Percentiles rank a stretch among this genome's conserved stretches.
Conservation (phyloP, 345 rosid species). For the Syzygium grande region DNA sequence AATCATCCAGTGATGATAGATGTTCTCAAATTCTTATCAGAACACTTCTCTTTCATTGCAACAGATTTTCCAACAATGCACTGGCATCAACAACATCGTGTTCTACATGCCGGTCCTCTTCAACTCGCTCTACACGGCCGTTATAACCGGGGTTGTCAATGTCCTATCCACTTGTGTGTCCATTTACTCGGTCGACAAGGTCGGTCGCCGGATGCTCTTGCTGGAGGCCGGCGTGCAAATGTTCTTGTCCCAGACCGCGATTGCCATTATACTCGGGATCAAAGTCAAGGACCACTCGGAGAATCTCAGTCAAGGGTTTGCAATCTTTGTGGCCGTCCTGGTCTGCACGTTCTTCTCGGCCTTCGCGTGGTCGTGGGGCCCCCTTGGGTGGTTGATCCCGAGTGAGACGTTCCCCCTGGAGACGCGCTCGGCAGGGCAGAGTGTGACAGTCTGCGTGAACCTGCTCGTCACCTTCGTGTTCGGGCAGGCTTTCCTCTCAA, state of each 20-base stretch:
- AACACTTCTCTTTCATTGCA: neutral
- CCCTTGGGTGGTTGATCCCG: constrained; percentile 92
- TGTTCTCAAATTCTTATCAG: neutral
- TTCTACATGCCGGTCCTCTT: constrained; percentile 94
- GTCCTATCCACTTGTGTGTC: constrained; percentile 75
- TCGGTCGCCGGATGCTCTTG: constrained; percentile 70
- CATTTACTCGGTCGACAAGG: constrained; percentile 77
- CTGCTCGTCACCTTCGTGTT: constrained; percentile 80
- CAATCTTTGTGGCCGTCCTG: constrained; percentile 60
- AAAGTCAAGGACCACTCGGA: constrained; percentile 67
- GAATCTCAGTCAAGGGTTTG: constrained; percentile 30
- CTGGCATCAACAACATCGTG: constrained; percentile 97
- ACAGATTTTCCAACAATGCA: constrained; percentile 89
- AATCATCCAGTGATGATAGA: neutral
- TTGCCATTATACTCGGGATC: constrained; percentile 68
- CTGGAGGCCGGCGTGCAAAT: constrained; percentile 88
- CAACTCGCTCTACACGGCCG: constrained; percentile 80
- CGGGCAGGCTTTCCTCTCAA: constrained; percentile 92
- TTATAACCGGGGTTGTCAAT: constrained; percentile 84
- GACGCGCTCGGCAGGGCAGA: constrained; percentile 93
- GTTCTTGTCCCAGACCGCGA: constrained; percentile 68
- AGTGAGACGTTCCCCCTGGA: constrained; percentile 91
- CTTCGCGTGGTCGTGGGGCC: constrained; percentile 99
- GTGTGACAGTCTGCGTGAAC: constrained; percentile 87
- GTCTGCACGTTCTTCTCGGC: constrained; percentile 81